Conservation (phyloP, 75 land plant genomes). For the Pinus albicaulis region DNA sequence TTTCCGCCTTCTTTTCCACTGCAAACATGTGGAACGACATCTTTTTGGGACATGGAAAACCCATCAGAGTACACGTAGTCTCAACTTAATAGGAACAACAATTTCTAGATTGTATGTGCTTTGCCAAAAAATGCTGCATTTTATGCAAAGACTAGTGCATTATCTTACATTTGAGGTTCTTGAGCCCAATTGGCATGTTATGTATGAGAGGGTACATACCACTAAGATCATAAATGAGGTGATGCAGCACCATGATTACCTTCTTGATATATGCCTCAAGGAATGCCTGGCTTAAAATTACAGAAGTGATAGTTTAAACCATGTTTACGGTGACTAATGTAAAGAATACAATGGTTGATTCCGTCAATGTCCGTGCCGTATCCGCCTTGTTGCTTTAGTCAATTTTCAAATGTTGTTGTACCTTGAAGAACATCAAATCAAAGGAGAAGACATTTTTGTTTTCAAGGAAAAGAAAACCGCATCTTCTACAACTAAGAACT, state of each 20-base stretch:
- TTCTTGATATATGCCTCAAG: constrained; percentile 93
- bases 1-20: constrained; percentile 91
- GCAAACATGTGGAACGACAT: constrained; percentile 92
- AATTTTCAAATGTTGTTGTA: too few relatives aligned
- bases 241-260: constrained; percentile 87
- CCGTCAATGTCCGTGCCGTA: too few relatives aligned
- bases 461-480: too few relatives aligned
- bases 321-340: too few relatives aligned
- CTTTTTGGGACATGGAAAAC: constrained; percentile 97
- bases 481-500: too few relatives aligned
- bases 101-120: constrained; percentile 88
- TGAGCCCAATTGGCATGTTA: constrained; percentile 99
- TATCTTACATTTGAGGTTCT: constrained; percentile 99
- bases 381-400: too few relatives aligned
- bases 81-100: constrained; percentile 67
- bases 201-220: constrained; percentile 72
- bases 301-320: too few relatives aligned
- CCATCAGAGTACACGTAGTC: constrained; percentile 81
- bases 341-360: too few relatives aligned
- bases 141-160: constrained; percentile 87
- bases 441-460: too few relatives aligned
- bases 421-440: too few relatives aligned
- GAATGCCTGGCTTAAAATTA: too few relatives aligned
- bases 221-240: constrained; percentile 99
- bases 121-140: constrained; percentile 95